Conservation (phyloP, 331 rosid species). For the Erythrophleum ivorense region DNA sequence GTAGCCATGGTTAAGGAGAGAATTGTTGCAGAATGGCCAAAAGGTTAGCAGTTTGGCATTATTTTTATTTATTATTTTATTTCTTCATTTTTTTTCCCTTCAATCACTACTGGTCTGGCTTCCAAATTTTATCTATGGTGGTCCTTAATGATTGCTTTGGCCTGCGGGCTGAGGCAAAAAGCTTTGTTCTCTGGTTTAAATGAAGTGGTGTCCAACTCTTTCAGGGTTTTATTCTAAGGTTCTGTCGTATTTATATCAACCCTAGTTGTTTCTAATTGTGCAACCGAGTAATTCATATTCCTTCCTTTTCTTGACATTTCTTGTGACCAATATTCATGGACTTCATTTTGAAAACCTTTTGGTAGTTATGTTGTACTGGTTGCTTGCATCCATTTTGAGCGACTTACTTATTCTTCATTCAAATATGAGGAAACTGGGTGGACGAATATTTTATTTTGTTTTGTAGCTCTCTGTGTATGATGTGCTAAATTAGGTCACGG, state of each 20-base stretch:
- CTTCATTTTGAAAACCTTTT: not conserved
- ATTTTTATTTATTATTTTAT: not conserved
- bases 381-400: constrained; percentile 1
- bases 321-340: not conserved
- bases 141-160: constrained; percentile 30
- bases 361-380: not conserved
- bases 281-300: not conserved
- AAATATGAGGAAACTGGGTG: constrained; percentile 19
- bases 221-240: constrained; percentile 5
- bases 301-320: not conserved
- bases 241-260: not conserved
- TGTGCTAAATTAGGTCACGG: constrained; percentile 9
- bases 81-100: not conserved
- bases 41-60: constrained; percentile 49
- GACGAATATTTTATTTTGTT: constrained; percentile 14
- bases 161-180: constrained; percentile 2
- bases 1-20: constrained; percentile 76
- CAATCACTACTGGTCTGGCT: not conserved
- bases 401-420: not conserved
- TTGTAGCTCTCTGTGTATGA: not conserved
- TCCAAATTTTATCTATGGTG: not conserved
- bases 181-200: constrained; percentile 29
- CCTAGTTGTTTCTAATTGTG: not conserved
- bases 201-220: constrained; percentile 14
- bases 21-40: constrained; percentile 81